Base-by-base conservation (phyloP, 1,139 yeast species). In the Candida glucosophila region DNA sequence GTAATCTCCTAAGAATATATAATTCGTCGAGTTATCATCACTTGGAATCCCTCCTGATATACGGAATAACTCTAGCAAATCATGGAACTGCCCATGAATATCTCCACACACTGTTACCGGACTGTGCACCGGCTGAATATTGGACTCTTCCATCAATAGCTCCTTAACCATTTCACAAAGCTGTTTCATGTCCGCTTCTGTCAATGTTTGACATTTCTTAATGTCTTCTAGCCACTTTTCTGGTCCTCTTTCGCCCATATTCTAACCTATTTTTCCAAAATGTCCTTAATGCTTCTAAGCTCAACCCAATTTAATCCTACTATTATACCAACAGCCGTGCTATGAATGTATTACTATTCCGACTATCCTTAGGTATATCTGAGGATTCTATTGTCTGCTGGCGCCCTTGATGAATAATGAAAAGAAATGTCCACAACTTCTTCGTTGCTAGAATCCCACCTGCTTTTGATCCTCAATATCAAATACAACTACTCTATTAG, bases 51-150 rank as follows among this genome's bases (percentile, higher is more conserved):
- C 97, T 19, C 98, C 98, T 17, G 92, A 74, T 12, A 88, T 80
- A 40, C 95, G 68, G 52, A 90, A 90, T 19, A 90, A 63, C 52
- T 90, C 97, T 34, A 90, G 59, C 35, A 90, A 64, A 53, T 90
- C 98, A 50, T 90, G 97, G 52, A 90, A 90, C 53, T 90, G 98
- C 3, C 98, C 98, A 55, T 90, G 98, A 39, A 90, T 90, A 55
- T 90, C 98, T 39, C 98, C 98, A 62, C 98, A 90, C 4, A 90
- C 97, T 1, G 95, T 85, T n/a, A 90, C 97, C 2, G 98, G 98
- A 18, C 92, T 76, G 50, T 79, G 85, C 9, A 90, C 97, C 0
- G 98, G 97, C 48, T 90, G 97, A 39, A 90, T 88, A 51, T 90
- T 90, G 22, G 83, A 77, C 49, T 85, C 94, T 34, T 71, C 67